Percentiles rank a stretch among this genome's conserved stretches.
phyloP scores from a whole-genome alignment of 1,139 yeast genomes.

The Magnusiomyces magnusii region DNA sequence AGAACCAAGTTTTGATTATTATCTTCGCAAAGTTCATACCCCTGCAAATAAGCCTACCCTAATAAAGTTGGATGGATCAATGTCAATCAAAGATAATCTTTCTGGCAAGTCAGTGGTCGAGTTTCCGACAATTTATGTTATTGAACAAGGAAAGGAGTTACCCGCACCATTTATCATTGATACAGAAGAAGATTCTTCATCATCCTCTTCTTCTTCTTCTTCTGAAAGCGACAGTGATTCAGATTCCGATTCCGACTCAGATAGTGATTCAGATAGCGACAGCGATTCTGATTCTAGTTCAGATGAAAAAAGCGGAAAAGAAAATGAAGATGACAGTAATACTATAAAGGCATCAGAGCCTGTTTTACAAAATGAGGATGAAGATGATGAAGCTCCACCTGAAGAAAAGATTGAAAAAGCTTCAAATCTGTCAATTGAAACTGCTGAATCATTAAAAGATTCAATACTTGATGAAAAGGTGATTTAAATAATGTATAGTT shows the following conservation, averaged over 20 bases:
- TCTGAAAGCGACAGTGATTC: slow-evolving; percentile 14
- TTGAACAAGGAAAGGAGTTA: slow-evolving; percentile 21
- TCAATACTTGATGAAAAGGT: neutral
- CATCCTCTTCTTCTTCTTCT: slow-evolving; percentile 14
- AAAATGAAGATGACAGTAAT: neutral
- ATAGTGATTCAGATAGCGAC: slow-evolving; percentile 8
- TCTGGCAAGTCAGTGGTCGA: slow-evolving; percentile 59
- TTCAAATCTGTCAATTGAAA: neutral
- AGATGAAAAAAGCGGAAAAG: slow-evolving; percentile 1
- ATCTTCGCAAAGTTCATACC: slow-evolving; percentile 19
- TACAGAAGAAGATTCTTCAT: slow-evolving; percentile 6
- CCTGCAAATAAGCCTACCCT: slow-evolving; percentile 21
- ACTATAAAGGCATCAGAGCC: neutral
- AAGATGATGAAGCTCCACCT: neutral
- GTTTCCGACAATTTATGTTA: slow-evolving; percentile 61
- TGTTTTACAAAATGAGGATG: neutral
- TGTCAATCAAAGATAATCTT: slow-evolving; percentile 41
- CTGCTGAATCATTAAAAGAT: neutral
- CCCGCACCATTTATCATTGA: slow-evolving; percentile 19
- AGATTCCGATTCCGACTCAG: slow-evolving; percentile 10
- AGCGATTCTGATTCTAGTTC: slow-evolving; percentile 7
- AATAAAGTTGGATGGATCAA: slow-evolving; percentile 18
- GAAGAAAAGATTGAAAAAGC: neutral
- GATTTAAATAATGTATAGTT: neutral
- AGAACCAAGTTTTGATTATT: slow-evolving; percentile 12